phyloP scores from a whole-genome alignment of 2,329 filamentous ascomycete genomes.

The Colletotrichum endophyticum region DNA sequence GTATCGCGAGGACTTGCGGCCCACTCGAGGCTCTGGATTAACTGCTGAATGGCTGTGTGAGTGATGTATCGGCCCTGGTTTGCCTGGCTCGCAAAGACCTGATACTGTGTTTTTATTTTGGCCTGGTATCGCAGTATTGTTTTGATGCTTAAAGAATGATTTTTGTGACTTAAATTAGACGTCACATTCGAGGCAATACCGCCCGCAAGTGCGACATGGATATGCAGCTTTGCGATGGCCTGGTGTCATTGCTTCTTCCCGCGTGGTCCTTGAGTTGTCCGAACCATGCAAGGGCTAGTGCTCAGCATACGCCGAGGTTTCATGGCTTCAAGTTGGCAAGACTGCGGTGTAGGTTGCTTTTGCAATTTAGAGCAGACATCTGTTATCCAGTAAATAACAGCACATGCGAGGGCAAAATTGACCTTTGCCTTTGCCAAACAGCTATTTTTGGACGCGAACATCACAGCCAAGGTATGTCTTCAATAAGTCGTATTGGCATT shows the following conservation, averaged over 20 bases:
- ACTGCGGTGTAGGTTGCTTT: neutral
- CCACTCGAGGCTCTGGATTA: neutral
- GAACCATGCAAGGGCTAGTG: neutral
- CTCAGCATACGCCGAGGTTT: neutral
- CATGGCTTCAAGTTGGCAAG: rapidly evolving
- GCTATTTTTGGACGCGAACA: neutral
- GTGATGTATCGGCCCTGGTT: neutral
- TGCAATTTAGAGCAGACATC: neutral
- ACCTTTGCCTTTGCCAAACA: neutral
- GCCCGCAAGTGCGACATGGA: neutral
- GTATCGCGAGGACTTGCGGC: neutral
- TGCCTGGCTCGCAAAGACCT: neutral
- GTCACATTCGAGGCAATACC: neutral
- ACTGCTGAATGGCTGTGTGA: neutral
- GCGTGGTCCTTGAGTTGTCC: neutral
- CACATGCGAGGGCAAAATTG: neutral
- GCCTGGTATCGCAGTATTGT: neutral
- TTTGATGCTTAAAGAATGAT: neutral
- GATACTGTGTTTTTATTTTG: neutral
- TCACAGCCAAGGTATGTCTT: rapidly evolving
- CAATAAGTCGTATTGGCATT: rapidly evolving
- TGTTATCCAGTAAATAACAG: rapidly evolving
- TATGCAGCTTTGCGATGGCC: neutral
- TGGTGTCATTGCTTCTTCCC: neutral
- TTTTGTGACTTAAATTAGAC: neutral